These are phyloP conservation scores for Ramaria sp. DNA, from an alignment of 768 basidiomycete species.

Conservation along the genomic window DNA sequence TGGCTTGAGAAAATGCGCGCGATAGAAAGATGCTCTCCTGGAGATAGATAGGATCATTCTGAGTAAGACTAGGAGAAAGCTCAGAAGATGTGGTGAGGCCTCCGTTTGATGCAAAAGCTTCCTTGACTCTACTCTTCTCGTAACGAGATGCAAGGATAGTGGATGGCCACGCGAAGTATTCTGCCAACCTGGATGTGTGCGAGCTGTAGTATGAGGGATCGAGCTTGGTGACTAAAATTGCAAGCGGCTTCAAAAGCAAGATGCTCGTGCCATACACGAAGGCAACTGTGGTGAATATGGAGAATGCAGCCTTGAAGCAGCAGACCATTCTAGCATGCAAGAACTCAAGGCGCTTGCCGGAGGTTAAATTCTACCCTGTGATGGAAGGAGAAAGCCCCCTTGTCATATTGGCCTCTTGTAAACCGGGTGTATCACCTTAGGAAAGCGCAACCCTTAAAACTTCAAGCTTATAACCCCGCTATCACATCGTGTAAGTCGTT, in stretches of 20 bases:
- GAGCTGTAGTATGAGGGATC: neutral
- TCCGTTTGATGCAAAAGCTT: neutral
- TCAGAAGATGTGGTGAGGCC: neutral
- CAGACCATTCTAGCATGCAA: neutral
- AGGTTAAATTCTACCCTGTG: no score
- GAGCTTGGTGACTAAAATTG: neutral
- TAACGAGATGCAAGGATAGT: neutral
- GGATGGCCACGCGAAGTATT: neutral
- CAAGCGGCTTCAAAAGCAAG: neutral
- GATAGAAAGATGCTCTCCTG: neutral
- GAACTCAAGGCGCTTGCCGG: no score
- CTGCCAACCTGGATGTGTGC: neutral
- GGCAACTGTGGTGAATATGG: neutral
- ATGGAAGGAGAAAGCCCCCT: no score
- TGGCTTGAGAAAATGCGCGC: constrained; percentile 14
- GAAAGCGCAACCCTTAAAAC: no score
- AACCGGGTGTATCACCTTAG: no score
- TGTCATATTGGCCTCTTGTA: no score
- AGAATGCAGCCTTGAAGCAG: neutral
- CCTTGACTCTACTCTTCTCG: neutral
- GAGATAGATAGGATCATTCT: neutral
- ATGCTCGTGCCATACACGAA: neutral
- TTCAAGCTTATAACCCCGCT: no score
- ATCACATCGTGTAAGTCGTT: no score
- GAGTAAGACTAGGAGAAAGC: neutral